These are phyloP conservation scores for Thozetella sp. DNA, from an alignment of 495 filamentous ascomycete species.

Conservation along the genomic window DNA sequence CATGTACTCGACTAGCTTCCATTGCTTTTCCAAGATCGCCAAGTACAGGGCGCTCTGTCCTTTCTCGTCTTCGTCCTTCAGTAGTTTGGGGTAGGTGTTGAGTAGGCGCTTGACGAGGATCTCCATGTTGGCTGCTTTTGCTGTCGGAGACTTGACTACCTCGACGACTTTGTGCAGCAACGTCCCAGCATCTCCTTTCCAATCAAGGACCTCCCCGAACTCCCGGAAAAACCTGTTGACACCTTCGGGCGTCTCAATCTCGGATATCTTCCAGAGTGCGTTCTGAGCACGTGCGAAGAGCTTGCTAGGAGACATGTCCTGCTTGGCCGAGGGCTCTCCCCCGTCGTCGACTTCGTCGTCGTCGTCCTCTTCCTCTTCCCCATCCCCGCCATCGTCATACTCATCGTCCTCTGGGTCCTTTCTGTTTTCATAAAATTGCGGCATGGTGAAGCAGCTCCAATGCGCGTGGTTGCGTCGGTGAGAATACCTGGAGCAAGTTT, in stretches of 20 bases:
- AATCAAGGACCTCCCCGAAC: background rate
- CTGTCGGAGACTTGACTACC: background rate
- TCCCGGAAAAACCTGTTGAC: background rate
- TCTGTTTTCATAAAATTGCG: background rate
- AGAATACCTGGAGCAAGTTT: background rate
- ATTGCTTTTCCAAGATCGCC: background rate
- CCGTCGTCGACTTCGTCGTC: background rate
- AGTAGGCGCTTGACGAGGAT: background rate
- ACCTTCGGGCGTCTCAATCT: background rate
- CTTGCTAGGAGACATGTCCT: background rate
- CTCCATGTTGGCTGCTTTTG: background rate
- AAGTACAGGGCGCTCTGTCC: slow-evolving; percentile 1
- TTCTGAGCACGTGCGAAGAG: background rate
- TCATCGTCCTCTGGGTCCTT: background rate
- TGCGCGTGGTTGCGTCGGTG: background rate
- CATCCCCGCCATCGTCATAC: background rate
- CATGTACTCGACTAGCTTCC: slow-evolving; percentile 1
- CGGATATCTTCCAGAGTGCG: background rate
- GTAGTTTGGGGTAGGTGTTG: background rate
- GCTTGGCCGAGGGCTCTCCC: background rate
- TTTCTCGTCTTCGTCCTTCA: background rate
- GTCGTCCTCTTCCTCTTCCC: background rate
- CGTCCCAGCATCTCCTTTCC: background rate
- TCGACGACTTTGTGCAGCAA: background rate
- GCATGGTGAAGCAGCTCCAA: background rate